Percentiles rank a stretch among this genome's conserved stretches.
These are phyloP conservation scores for Podospora appendiculata DNA, from an alignment of 495 filamentous ascomycete genomes.

Conservation along the genomic window DNA sequence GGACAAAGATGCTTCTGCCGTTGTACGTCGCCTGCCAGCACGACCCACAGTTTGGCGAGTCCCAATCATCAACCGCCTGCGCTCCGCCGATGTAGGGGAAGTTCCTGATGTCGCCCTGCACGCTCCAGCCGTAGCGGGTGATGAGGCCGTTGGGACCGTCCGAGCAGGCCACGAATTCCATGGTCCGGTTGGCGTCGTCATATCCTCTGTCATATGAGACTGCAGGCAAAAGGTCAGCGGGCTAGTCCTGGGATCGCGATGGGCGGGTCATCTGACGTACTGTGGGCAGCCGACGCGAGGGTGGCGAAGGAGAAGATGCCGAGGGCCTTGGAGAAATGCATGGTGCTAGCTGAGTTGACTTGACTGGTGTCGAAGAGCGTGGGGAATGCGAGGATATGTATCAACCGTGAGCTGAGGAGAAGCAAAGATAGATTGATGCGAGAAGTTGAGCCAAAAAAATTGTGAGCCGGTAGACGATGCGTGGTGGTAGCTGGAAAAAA, in stretches of 20 bases:
- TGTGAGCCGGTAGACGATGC: too few species aligned
- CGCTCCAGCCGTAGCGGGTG: conserved; percentile 40
- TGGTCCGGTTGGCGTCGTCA: conserved; percentile 38
- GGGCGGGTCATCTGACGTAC: conserved; percentile 6
- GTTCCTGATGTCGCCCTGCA: conserved; percentile 38
- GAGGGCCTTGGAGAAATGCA: conserved; percentile 43
- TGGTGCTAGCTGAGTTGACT: conserved; percentile 16
- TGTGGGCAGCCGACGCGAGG: conserved; percentile 26
- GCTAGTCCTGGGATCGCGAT: background rate
- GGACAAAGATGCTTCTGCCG: conserved; percentile 53
- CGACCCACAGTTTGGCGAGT: conserved; percentile 53
- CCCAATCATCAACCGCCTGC: conserved; percentile 52
- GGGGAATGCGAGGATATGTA: too few species aligned
- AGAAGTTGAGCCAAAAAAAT: too few species aligned
- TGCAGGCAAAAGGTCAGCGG: conserved; percentile 11
- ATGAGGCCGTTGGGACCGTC: conserved; percentile 53
- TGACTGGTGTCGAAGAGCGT: too few species aligned
- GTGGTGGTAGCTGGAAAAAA: too few species aligned
- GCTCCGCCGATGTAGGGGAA: conserved; percentile 60
- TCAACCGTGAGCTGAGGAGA: background rate
- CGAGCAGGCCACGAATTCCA: conserved; percentile 46
- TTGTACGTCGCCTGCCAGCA: conserved; percentile 60
- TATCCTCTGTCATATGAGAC: conserved; percentile 55
- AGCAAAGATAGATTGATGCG: too few species aligned
- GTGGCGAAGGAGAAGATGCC: conserved; percentile 28